Evolutionary conservation across 2,329 filamentous ascomycete genomes (phyloP).

Genomic region (Neospermospora avenae): DNA sequence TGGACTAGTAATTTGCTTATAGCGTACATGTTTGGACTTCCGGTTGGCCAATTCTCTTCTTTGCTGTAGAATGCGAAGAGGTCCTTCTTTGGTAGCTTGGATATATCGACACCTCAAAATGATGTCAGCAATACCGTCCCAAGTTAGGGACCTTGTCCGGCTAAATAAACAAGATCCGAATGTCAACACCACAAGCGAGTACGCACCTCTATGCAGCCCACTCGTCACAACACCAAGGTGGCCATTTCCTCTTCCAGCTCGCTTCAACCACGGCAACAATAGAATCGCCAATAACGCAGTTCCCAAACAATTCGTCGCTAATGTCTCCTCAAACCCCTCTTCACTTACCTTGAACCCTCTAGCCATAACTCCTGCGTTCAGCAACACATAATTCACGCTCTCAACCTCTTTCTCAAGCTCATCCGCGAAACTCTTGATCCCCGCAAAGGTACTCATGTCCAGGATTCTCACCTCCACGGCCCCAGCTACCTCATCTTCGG

Average conservation of each 20-base stretch:
- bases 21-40: slow-evolving; percentile 20
- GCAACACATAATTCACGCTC: slow-evolving; percentile 30
- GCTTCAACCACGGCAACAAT: slow-evolving; percentile 46
- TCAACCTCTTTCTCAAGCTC: slow-evolving; percentile 24
- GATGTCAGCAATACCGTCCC: not conserved
- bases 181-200: not conserved
- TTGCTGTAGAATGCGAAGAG: slow-evolving; percentile 23
- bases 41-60: slow-evolving; percentile 22
- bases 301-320: slow-evolving; percentile 58
- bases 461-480: slow-evolving; percentile 27
- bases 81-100: slow-evolving; percentile 24
- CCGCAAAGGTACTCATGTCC: slow-evolving; percentile 29
- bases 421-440: slow-evolving; percentile 26
- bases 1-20: slow-evolving; percentile 30
- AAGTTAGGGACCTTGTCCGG: not conserved
- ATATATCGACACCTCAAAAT: slow-evolving; percentile 10
- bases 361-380: slow-evolving; percentile 34
- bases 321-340: slow-evolving; percentile 48
- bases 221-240: slow-evolving; percentile 29
- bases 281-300: slow-evolving; percentile 52
- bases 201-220: slow-evolving; percentile 19
- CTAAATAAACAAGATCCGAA: not conserved
- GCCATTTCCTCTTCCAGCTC: slow-evolving; percentile 32
- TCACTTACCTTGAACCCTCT: slow-evolving; percentile 16
- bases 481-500: slow-evolving; percentile 8